These are phyloP conservation scores for Boechera divaricarpa DNA, from an alignment of 345 rosid species.

Conservation along the genomic window DNA sequence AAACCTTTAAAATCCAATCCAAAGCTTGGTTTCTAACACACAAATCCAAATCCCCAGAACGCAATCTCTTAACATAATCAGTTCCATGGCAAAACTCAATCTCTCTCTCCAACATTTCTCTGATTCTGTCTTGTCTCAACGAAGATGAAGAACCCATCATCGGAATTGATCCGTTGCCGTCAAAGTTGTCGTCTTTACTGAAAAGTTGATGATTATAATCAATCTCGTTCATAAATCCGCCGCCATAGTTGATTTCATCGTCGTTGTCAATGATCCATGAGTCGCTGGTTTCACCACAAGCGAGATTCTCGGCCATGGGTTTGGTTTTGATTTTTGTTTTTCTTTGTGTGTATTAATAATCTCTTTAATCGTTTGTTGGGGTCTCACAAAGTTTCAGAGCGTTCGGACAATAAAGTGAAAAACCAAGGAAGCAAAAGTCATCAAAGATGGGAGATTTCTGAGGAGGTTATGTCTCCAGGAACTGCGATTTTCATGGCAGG, in stretches of 20 bases:
- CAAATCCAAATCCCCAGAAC: slow-evolving; percentile 61
- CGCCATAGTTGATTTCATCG: slow-evolving; percentile 37
- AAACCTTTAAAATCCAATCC: slow-evolving; percentile 75
- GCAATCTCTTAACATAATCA: slow-evolving; percentile 62
- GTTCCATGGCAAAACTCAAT: slow-evolving; percentile 52
- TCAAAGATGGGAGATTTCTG: slow-evolving; percentile 31
- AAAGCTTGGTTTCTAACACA: slow-evolving; percentile 62
- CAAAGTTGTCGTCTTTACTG: slow-evolving; percentile 40
- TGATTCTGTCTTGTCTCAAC: slow-evolving; percentile 53
- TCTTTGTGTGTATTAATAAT: not conserved
- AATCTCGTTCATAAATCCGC: slow-evolving; percentile 23
- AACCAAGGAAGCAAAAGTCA: slow-evolving; percentile 39
- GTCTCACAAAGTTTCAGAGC: slow-evolving; percentile 32
- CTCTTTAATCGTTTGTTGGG: slow-evolving; percentile 23
- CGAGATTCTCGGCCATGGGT: slow-evolving; percentile 54
- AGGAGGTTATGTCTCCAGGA: slow-evolving; percentile 31
- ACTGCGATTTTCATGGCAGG: slow-evolving; percentile 43
- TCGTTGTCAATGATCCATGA: slow-evolving; percentile 50
- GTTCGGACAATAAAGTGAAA: slow-evolving; percentile 39
- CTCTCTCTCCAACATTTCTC: slow-evolving; percentile 64
- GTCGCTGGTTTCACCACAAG: slow-evolving; percentile 60
- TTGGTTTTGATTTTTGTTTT: slow-evolving; percentile 36
- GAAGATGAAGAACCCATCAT: slow-evolving; percentile 45
- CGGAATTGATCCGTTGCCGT: slow-evolving; percentile 45
- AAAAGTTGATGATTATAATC: slow-evolving; percentile 25